Conservation (phyloP, 2,329 filamentous ascomycete genomes). For the Cytospora piceae region DNA sequence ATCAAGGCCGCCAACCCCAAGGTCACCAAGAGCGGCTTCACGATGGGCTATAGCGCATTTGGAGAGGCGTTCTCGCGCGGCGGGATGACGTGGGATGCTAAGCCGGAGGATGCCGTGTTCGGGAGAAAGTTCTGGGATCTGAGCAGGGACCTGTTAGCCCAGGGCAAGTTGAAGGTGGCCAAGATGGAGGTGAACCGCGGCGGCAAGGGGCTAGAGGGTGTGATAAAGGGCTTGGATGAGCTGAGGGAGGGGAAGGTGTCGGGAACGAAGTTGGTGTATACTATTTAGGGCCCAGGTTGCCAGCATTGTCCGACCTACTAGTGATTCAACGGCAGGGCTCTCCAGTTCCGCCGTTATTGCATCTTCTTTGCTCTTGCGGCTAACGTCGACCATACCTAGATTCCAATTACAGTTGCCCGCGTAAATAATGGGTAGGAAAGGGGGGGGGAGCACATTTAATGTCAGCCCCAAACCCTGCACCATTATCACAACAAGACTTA, state of each 20-base stretch:
- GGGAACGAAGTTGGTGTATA: conserved; percentile 47
- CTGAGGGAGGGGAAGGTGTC: conserved; percentile 41
- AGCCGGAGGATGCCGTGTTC: conserved; percentile 39
- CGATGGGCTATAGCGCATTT: conserved; percentile 41
- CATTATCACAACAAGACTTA: not conserved
- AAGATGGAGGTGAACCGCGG: conserved; percentile 35
- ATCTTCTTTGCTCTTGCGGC: too few species aligned
- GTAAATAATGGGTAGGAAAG: too few species aligned
- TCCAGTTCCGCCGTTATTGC: too few species aligned
- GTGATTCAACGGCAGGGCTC: too few species aligned
- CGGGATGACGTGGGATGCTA: conserved; percentile 17
- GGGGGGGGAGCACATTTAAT: too few species aligned
- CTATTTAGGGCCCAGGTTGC: conserved; percentile 30
- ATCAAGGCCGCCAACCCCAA: conserved; percentile 46
- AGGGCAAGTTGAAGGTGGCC: conserved; percentile 42
- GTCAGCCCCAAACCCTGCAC: not conserved
- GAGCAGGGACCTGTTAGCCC: conserved; percentile 37
- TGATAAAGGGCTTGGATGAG: conserved; percentile 38
- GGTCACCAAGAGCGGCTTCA: conserved; percentile 32
- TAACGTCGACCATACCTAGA: too few species aligned
- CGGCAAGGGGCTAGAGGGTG: conserved; percentile 39
- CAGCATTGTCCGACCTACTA: not conserved
- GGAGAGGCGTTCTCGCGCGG: conserved; percentile 37
- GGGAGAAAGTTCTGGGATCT: conserved; percentile 42
- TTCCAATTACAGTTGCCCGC: too few species aligned